Evolutionary conservation across 1,139 yeast genomes (phyloP).

Genomic region (Candida sp.): DNA sequence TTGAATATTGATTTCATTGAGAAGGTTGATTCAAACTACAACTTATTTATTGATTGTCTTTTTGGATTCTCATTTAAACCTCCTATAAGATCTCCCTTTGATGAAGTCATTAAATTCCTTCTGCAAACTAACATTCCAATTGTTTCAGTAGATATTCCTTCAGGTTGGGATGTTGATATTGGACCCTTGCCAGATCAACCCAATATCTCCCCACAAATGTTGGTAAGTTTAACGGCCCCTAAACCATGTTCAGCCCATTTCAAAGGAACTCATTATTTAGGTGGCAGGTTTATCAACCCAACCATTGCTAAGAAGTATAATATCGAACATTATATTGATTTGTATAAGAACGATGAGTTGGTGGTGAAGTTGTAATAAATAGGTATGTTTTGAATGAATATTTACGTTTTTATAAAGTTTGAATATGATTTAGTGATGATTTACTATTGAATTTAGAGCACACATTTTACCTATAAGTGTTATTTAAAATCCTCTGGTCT

Average conservation of each 20-base stretch:
- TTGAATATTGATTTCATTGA: constrained; percentile 47
- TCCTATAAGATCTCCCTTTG: constrained; percentile 82
- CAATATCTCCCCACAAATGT: constrained; percentile 56
- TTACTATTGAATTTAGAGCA: too few species aligned
- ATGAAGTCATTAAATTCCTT: constrained; percentile 50
- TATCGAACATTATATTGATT: constrained; percentile 42
- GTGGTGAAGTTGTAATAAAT: constrained; percentile 29
- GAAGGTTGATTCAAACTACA: constrained; percentile 22
- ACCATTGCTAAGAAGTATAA: constrained; percentile 70
- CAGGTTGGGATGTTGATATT: constrained; percentile 94
- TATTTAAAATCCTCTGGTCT: too few species aligned
- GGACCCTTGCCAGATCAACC: constrained; percentile 53
- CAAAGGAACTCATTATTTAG: constrained; percentile 63
- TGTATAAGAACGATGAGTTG: constrained; percentile 34
- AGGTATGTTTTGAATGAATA: too few species aligned
- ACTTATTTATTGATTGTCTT: constrained; percentile 68
- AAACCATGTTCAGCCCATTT: constrained; percentile 74
- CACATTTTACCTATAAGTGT: too few species aligned
- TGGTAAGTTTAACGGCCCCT: constrained; percentile 90
- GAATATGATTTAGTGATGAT: too few species aligned
- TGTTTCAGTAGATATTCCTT: constrained; percentile 86
- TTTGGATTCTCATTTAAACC: constrained; percentile 95
- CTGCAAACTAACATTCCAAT: constrained; percentile 46
- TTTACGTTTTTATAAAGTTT: too few species aligned
- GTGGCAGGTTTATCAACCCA: constrained; percentile 78